A percentile compares a stretch with the other conserved stretches of the same genome.
Evolutionary conservation across 768 basidiomycete genomes (phyloP).

Genomic region (Inosperma sp.): DNA sequence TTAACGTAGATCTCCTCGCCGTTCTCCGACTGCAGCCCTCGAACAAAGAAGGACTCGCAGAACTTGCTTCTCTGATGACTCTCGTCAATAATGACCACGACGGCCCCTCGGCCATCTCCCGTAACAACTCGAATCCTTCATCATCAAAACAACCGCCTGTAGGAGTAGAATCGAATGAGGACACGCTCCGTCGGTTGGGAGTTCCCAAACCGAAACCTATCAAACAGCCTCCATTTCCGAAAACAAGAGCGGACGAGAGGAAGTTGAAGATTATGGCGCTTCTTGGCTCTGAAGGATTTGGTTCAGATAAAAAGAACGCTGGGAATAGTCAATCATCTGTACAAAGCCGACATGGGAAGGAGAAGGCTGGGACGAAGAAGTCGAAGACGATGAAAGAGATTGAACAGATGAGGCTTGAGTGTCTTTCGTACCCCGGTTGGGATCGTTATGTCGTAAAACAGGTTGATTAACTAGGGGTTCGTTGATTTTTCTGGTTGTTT

Average conservation of each 20-base stretch:
- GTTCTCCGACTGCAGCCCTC: slow-evolving; percentile 57
- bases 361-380: slow-evolving; percentile 29
- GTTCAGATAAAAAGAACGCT: slow-evolving; percentile 11
- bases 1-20: slow-evolving; percentile 50
- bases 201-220: slow-evolving; percentile 37
- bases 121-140: slow-evolving; percentile 18
- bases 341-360: slow-evolving; percentile 21
- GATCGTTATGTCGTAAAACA: slow-evolving; percentile 54
- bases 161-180: slow-evolving; percentile 17
- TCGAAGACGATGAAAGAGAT: slow-evolving; percentile 27
- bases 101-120: slow-evolving; percentile 13
- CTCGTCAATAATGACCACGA: slow-evolving; percentile 13
- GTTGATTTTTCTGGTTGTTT: slow-evolving; percentile 6
- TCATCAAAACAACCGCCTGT: slow-evolving; percentile 22
- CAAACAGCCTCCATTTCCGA: slow-evolving; percentile 51
- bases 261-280: slow-evolving; percentile 50
- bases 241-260: slow-evolving; percentile 46
- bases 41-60: slow-evolving; percentile 58
- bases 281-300: slow-evolving; percentile 10
- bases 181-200: slow-evolving; percentile 30
- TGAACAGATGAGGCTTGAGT: slow-evolving; percentile 39
- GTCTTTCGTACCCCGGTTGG: slow-evolving; percentile 57
- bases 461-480: slow-evolving; percentile 14
- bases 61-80: slow-evolving; percentile 43
- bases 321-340: not conserved